Base-by-base conservation (phyloP, 768 basidiomycete genomes). In the Tubosaeta sp. region DNA sequence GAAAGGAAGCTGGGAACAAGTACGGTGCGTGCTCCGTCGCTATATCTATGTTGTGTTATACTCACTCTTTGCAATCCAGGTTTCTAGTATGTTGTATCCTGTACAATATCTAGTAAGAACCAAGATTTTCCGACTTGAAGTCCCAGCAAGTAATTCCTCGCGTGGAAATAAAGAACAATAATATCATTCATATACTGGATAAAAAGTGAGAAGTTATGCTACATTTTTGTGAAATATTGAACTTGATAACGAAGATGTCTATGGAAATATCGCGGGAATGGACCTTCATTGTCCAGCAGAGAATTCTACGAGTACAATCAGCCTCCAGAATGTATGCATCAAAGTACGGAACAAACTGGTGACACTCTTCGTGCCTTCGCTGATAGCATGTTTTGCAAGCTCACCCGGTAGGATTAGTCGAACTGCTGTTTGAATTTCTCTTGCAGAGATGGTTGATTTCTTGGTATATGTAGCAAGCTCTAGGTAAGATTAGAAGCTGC, bases 1-100 rank as follows among this genome's bases (percentile, higher is more conserved):
- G 90, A 54, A 93, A 93, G 65, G 88, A 91, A 62, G 90, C 91
- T 0, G 91, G 91, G 10, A 92, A 90, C 69, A 94, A 93, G 77
- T 93, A 94, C 59, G 91, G 91, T 86, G 59, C 53, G 78, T 71
- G n/a, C 25, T 42, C 29, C 1, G 8, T 3, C n/a, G 24, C 8
- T 12, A 3, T 4, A 6, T 19, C 4, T 1, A 11, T 16, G 2
- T 24, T 19, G 7, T 25, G 4, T 1, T 7, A n/a, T 10, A 21
- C 30, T 51, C 6, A 54, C 21, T 9, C 11, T 29, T 12, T 25
- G 19, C 9, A 8, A 22, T 46, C 4, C 35, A 67, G 67, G 66
- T 19, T 67, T 67, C 54, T 67, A 58, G 38, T 11, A 21, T 11
- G 19, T 46, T 7, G 32, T 31, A 52, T 35, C 39, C 49, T 29